Evolutionary conservation across 208 protist species (phyloP).

Genomic region (Novymonas esmeraldas): DNA sequence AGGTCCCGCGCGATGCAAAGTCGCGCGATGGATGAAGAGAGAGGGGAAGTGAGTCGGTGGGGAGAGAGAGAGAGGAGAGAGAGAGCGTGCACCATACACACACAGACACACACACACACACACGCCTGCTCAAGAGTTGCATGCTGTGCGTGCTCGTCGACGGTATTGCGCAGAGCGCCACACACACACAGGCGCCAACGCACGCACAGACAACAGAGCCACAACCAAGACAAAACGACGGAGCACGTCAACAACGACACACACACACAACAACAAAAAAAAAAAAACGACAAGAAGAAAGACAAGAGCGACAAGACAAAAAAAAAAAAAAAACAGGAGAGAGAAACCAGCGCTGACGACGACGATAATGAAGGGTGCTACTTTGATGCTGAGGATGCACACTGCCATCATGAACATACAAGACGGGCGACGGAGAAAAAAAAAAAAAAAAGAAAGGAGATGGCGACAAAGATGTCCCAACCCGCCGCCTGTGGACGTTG

Average conservation of each 20-base stretch:
- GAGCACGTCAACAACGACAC: background rate
- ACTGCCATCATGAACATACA: too few relatives aligned
- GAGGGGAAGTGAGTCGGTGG: background rate
- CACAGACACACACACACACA: background rate
- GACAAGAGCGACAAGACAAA: background rate
- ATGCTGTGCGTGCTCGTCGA: too few relatives aligned
- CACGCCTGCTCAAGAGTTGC: too few relatives aligned
- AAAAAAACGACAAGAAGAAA: background rate
- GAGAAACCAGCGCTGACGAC: background rate
- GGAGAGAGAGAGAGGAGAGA: background rate
- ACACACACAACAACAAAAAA: background rate
- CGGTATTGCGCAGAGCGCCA: too few relatives aligned
- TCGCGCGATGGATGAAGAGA: background rate
- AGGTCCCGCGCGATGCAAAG: too few relatives aligned
- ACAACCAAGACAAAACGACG: too few relatives aligned
- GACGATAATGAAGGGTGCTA: background rate
- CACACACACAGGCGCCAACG: too few relatives aligned
- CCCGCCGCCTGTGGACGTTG: too few relatives aligned
- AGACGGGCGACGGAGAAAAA: slow-evolving; percentile 3
- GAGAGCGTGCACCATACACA: background rate
- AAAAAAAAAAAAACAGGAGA: background rate
- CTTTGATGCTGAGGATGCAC: background rate
- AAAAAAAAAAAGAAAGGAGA: slow-evolving; percentile 9
- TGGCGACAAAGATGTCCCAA: too few relatives aligned
- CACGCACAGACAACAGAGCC: too few relatives aligned